Evolutionary conservation across 371 early-diverging fungal species (phyloP), one percentile per base, ranked within the genome.

Genomic region (Mucor circinelloides): DNA sequence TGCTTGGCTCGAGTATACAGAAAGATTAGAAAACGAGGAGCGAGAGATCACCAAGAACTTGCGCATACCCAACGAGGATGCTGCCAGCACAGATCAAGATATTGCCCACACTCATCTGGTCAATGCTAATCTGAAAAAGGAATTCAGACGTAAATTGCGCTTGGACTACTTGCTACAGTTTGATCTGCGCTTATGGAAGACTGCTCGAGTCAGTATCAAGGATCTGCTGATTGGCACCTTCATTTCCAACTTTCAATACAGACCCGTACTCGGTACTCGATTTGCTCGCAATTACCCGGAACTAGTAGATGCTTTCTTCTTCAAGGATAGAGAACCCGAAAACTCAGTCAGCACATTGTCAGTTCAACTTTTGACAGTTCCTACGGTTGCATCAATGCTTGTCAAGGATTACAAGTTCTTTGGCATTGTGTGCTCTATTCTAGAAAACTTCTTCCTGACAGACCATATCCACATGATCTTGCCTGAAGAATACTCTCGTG

Each of bases 321-420:
- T 90, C 23, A 89, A 89, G 69, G 96, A 97, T 75, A 90, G 95
- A 40, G 97, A 94, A 57, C 91, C 91, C 7, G 95, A 95, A 69
- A 88, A 92, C 50, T 93, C 95, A 2, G 86, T 97, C 59, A 90
- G 93, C 40, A 86, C 91, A 15, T 86, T 97, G 34, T 93, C 96
- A 0, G 96, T 97, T 23, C 99, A 98, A 76, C 76, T 97, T 12
- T 92, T 97, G 73, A 97, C 99, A 1, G 94, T 94, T 0, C 97
- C 97, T 1, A 94, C 94, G 3, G 89, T 97, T 19, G 93, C 97
- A 2, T 84, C 88, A 2, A 79, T 92, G 71, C 79, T 98, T 34
- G 91, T 93, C 13, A 83, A 87, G 56, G 86, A 93, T 25, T 93
- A 94, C 71, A 85, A 86, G 36, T 90, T 95, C 64, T 78, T 94